These are phyloP conservation scores for Capsella rubella DNA, from an alignment of 441 rosid species.

Conservation along the genomic window DNA sequence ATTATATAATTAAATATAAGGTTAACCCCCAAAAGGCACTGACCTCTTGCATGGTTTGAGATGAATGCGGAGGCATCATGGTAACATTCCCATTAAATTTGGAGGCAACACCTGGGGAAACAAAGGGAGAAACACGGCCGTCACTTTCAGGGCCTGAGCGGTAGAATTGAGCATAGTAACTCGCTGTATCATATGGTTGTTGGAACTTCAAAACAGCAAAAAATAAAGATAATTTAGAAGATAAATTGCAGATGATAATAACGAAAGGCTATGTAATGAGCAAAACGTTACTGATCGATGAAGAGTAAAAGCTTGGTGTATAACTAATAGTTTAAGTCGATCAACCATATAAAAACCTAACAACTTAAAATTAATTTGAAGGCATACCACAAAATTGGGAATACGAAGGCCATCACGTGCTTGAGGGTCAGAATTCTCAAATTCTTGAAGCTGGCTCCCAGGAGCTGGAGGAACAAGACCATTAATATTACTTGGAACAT, in stretches of 20 bases:
- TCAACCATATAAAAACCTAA: not conserved
- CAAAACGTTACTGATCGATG: slow-evolving; percentile 29
- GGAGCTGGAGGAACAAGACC: slow-evolving; percentile 74
- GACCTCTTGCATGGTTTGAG: slow-evolving; percentile 93
- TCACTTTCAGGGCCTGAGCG: slow-evolving; percentile 75
- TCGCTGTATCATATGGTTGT: slow-evolving; percentile 86
- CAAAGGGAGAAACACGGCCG: slow-evolving; percentile 84
- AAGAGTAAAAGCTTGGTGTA: slow-evolving; percentile 22
- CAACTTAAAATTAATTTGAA: not conserved
- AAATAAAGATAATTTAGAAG: slow-evolving; percentile 41
- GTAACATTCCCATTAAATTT: slow-evolving; percentile 86
- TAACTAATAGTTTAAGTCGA: slow-evolving; percentile 5
- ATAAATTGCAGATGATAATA: slow-evolving; percentile 26
- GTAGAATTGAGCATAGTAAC: slow-evolving; percentile 85
- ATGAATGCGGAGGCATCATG: slow-evolving; percentile 71
- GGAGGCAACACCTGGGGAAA: slow-evolving; percentile 71
- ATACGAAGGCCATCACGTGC: slow-evolving; percentile 74
- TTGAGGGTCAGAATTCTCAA: slow-evolving; percentile 85
- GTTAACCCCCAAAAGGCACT: slow-evolving; percentile 36
- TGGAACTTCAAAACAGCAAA: slow-evolving; percentile 61
- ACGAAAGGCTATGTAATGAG: slow-evolving; percentile 19
- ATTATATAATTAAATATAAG: slow-evolving; percentile 7
- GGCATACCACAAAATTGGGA: slow-evolving; percentile 80
- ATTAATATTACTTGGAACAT: slow-evolving; percentile 59
- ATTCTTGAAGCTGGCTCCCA: slow-evolving; percentile 65